Conservation (phyloP, 1,284 basidiomycete species). For the Singerocomus inundabilis region DNA sequence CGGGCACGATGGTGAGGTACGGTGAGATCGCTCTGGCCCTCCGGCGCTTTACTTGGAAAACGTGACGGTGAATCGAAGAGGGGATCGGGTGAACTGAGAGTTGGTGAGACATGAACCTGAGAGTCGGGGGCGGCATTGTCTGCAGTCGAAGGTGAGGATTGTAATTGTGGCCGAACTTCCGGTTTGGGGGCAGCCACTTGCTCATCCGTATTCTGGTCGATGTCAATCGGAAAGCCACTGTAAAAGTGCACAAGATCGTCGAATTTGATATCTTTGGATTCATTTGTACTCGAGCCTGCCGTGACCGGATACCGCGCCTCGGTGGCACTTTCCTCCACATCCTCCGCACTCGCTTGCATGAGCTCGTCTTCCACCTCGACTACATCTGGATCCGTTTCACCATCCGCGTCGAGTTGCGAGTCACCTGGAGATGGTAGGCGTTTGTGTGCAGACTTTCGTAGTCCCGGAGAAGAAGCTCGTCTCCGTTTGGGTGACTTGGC, state of each 20-base stretch:
- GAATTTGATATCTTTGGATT: conserved; percentile 12
- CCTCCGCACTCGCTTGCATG: conserved; percentile 29
- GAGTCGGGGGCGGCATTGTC: neutral
- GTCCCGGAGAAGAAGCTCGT: conserved; percentile 31
- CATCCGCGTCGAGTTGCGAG: conserved; percentile 35
- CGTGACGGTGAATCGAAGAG: conserved; percentile 32
- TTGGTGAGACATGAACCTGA: conserved; percentile 16
- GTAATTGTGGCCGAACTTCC: neutral
- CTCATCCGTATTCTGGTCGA: conserved; percentile 28
- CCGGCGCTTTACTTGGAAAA: conserved; percentile 5
- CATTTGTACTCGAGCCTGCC: conserved; percentile 1
- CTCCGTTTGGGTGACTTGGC: conserved; percentile 18
- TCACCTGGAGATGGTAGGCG: conserved; percentile 29
- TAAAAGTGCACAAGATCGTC: conserved; percentile 34
- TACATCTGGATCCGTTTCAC: conserved; percentile 34
- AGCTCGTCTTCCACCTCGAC: conserved; percentile 35
- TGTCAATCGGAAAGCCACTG: conserved; percentile 31
- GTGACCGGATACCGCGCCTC: neutral
- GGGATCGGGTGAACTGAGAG: conserved; percentile 20
- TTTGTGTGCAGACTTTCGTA: conserved; percentile 14
- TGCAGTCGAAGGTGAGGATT: neutral
- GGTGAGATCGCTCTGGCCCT: conserved; percentile 3
- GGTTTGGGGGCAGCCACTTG: neutral
- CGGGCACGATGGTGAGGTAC: conserved; percentile 47
- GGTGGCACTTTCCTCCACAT: conserved; percentile 15